phyloP scores from a whole-genome alignment of 2,329 filamentous ascomycete species.

The Raffaelea arxii region DNA sequence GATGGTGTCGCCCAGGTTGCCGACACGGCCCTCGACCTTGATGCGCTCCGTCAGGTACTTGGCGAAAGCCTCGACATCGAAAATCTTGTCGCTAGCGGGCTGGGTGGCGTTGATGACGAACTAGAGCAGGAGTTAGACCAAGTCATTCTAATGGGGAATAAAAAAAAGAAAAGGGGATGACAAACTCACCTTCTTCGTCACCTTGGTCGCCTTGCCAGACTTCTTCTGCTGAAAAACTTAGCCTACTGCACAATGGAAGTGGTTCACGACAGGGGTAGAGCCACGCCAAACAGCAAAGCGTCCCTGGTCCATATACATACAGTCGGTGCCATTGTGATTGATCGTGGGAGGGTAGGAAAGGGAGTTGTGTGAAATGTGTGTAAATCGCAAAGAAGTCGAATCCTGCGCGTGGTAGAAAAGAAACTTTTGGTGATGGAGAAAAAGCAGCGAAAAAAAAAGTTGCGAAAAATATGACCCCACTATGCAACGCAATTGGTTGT shows the following conservation, averaged over 20 bases:
- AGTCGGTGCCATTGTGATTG: slow-evolving; percentile 70
- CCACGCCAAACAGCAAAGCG: slow-evolving; percentile 88
- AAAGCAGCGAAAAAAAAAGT: slow-evolving; percentile 1
- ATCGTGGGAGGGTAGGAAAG: slow-evolving; percentile 7
- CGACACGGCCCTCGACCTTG: slow-evolving; percentile 98
- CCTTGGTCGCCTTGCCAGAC: slow-evolving; percentile 57
- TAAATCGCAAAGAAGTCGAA: slow-evolving; percentile 61
- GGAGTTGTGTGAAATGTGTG: slow-evolving; percentile 21
- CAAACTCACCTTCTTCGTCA: slow-evolving; percentile 68
- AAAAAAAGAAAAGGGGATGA: slow-evolving; percentile 1
- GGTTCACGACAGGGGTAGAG: slow-evolving; percentile 25
- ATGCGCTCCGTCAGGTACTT: slow-evolving; percentile 99
- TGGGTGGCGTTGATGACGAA: slow-evolving; percentile 99
- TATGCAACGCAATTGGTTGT: background rate
- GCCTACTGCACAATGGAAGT: slow-evolving; percentile 82
- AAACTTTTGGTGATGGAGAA: background rate
- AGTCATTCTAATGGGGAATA: background rate
- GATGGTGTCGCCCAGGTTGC: slow-evolving; percentile 93
- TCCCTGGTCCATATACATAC: slow-evolving; percentile 56
- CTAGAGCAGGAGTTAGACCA: slow-evolving; percentile 30
- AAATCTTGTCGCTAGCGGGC: slow-evolving; percentile 99
- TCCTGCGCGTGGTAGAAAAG: slow-evolving; percentile 56
- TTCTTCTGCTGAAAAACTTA: slow-evolving; percentile 66
- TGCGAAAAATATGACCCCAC: slow-evolving; percentile 7
- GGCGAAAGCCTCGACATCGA: slow-evolving; percentile 96